Conservation (phyloP, 2,329 filamentous ascomycete species). For the Pseudogymnoascus sp. region DNA sequence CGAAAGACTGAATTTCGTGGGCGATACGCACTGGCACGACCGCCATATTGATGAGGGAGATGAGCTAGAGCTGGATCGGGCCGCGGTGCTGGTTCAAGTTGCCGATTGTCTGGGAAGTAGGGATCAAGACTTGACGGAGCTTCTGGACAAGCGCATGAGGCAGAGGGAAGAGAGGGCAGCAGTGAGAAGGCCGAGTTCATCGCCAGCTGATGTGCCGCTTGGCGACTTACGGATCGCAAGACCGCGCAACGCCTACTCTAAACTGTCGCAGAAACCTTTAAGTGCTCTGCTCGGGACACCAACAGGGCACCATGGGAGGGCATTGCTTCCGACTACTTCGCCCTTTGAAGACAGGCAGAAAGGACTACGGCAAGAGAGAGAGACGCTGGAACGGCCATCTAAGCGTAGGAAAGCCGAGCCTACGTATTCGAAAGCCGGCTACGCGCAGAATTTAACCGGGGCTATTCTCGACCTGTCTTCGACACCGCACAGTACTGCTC, state of each 20-base stretch:
- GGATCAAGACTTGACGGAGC: slow-evolving; percentile 67
- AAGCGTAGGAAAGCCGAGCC: slow-evolving; percentile 20
- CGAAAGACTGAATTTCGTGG: slow-evolving; percentile 67
- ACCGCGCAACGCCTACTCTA: slow-evolving; percentile 33
- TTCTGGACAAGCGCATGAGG: slow-evolving; percentile 61
- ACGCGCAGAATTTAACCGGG: slow-evolving; percentile 44
- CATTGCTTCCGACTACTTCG: slow-evolving; percentile 47
- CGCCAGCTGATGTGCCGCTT: slow-evolving; percentile 23
- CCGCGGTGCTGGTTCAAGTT: slow-evolving; percentile 70
- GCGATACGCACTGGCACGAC: slow-evolving; percentile 73
- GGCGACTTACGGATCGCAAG: slow-evolving; percentile 29
- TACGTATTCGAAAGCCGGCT: slow-evolving; percentile 29
- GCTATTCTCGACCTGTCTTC: slow-evolving; percentile 38
- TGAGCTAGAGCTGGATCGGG: slow-evolving; percentile 69
- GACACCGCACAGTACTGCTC: not conserved
- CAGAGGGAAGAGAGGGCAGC: slow-evolving; percentile 43
- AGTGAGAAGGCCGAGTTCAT: slow-evolving; percentile 25
- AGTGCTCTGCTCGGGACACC: slow-evolving; percentile 58
- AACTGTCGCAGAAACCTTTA: slow-evolving; percentile 47
- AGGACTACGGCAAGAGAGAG: slow-evolving; percentile 17
- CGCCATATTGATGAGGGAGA: slow-evolving; percentile 69
- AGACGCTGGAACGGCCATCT: slow-evolving; percentile 22
- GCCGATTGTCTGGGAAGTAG: slow-evolving; percentile 62
- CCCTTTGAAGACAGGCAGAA: slow-evolving; percentile 53
- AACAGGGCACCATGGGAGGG: slow-evolving; percentile 54